A percentile compares a stretch with the other conserved stretches of the same genome.
These are phyloP conservation scores for Didymella segeticola DNA, from an alignment of 2,329 filamentous ascomycete genomes.

Conservation along the genomic window DNA sequence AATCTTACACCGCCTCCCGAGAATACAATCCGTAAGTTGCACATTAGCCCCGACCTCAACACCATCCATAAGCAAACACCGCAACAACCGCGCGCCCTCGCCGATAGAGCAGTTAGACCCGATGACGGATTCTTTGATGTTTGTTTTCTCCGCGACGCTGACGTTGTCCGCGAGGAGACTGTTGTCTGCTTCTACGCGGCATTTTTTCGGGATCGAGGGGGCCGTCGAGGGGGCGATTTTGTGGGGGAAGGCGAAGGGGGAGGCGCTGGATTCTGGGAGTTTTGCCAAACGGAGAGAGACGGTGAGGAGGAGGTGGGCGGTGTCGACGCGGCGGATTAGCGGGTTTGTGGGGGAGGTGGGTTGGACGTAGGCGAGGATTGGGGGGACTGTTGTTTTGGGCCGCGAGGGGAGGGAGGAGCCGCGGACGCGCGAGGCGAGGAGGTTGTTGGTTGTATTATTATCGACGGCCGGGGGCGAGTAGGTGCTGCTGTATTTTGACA, in stretches of 20 bases:
- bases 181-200: conserved; percentile 82
- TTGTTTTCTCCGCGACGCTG: conserved; percentile 83
- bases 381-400: conserved; percentile 64
- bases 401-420: conserved; percentile 37
- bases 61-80: conserved; percentile 92
- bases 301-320: conserved; percentile 77
- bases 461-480: conserved; percentile 40
- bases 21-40: conserved; percentile 84
- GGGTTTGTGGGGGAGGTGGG: conserved; percentile 64
- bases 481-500: conserved; percentile 61
- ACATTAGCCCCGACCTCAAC: conserved; percentile 83
- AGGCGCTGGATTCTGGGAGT: conserved; percentile 65
- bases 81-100: conserved; percentile 82
- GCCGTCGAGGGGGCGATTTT: conserved; percentile 77
- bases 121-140: conserved; percentile 91
- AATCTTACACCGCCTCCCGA: conserved; percentile 81
- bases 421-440: conserved; percentile 48
- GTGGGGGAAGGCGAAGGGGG: conserved; percentile 76
- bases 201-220: conserved; percentile 78
- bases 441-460: too few species aligned
- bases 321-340: conserved; percentile 87
- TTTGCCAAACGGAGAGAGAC: conserved; percentile 88
- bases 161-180: conserved; percentile 88
- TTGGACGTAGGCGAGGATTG: conserved; percentile 84
- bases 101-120: conserved; percentile 87